These are phyloP conservation scores for Rhynchosporium secalis DNA, from an alignment of 2,329 filamentous ascomycete genomes.

Conservation along the genomic window DNA sequence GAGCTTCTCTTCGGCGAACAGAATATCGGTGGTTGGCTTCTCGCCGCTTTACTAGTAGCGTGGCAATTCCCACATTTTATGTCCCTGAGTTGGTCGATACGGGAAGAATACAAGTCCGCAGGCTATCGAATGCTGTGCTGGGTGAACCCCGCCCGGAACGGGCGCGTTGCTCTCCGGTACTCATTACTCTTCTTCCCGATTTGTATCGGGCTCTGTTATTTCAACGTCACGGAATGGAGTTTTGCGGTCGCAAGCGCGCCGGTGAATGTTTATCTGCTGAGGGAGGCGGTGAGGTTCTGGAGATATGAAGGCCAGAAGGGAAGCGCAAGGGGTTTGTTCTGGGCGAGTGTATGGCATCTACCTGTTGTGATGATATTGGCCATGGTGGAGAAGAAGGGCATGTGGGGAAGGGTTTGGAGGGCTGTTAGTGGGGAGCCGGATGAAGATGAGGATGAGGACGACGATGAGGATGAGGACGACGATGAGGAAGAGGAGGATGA, in stretches of 20 bases:
- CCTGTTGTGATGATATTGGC: slow-evolving; percentile 87
- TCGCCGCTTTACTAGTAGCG: slow-evolving; percentile 80
- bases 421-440: slow-evolving; percentile 61
- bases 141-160: slow-evolving; percentile 83
- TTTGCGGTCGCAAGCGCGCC: slow-evolving; percentile 80
- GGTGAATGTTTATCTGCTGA: slow-evolving; percentile 82
- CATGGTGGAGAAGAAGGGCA: slow-evolving; percentile 88
- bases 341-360: slow-evolving; percentile 97
- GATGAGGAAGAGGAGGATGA: slow-evolving; percentile 58
- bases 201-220: slow-evolving; percentile 76
- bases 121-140: slow-evolving; percentile 76
- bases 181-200: slow-evolving; percentile 83
- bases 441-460: slow-evolving; percentile 47
- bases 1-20: slow-evolving; percentile 74
- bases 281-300: slow-evolving; percentile 82
- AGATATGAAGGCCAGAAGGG: slow-evolving; percentile 74
- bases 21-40: slow-evolving; percentile 79
- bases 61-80: slow-evolving; percentile 99
- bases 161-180: slow-evolving; percentile 84
- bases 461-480: slow-evolving; percentile 56
- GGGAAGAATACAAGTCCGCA: slow-evolving; percentile 79
- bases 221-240: slow-evolving; percentile 79
- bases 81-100: slow-evolving; percentile 83
- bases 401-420: slow-evolving; percentile 82
- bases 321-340: slow-evolving; percentile 82